A percentile compares a stretch with the other conserved stretches of the same genome.
These are phyloP conservation scores for Elsinoe ampelina DNA, from an alignment of 2,329 filamentous ascomycete genomes.

Conservation along the genomic window DNA sequence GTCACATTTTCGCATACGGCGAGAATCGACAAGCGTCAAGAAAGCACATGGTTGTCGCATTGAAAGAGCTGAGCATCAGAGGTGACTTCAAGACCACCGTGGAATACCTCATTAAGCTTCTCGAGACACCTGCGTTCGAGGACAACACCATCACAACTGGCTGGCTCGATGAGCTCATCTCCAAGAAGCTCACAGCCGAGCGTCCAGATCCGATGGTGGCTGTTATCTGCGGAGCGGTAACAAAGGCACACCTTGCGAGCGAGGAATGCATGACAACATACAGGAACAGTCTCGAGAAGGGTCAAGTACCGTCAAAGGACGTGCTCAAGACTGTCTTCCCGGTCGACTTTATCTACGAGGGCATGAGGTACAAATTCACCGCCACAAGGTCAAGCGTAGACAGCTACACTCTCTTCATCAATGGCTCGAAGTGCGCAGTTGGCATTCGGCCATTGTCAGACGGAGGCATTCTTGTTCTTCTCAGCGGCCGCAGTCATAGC, in stretches of 20 bases:
- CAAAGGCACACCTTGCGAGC: constrained; percentile 90
- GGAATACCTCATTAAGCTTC: constrained; percentile 96
- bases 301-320: constrained; percentile 93
- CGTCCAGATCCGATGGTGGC: constrained; percentile 87
- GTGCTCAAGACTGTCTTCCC: constrained; percentile 96
- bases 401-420: constrained; percentile 97
- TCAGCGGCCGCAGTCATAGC: constrained; percentile 90
- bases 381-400: constrained; percentile 84
- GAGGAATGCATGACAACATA: constrained; percentile 84
- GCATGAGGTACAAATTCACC: constrained; percentile 93
- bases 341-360: constrained; percentile 98
- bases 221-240: constrained; percentile 90
- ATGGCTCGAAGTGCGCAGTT: constrained; percentile 90
- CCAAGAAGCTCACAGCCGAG: constrained; percentile 93
- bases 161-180: constrained; percentile 97
- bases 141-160: constrained; percentile 98
- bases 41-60: constrained; percentile 97
- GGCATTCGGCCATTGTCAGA: constrained; percentile 89
- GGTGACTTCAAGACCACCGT: constrained; percentile 98
- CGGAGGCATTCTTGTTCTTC: constrained; percentile 81
- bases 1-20: constrained; percentile 98
- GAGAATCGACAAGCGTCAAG: constrained; percentile 93
- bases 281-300: constrained; percentile 81
- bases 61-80: constrained; percentile 98
- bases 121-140: constrained; percentile 96